phyloP scores from a whole-genome alignment of 345 rosid genomes.

The Psidium guajava region DNA sequence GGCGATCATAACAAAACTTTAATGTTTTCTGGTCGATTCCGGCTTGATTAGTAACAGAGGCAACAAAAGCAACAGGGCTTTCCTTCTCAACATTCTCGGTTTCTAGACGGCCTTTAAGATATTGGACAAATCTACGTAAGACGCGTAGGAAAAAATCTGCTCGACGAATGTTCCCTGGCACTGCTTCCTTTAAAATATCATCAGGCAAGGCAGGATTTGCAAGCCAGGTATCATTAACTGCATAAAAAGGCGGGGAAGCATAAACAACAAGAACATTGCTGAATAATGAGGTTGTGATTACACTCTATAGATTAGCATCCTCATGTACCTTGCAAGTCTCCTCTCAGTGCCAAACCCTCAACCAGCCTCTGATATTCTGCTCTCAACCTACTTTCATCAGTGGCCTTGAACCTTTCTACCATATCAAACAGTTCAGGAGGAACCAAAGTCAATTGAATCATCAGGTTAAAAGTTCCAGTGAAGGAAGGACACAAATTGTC shows the following conservation, averaged over 20 bases:
- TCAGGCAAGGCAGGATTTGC: conserved; percentile 97
- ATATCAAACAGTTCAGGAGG: conserved; percentile 32
- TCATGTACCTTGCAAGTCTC: conserved; percentile 67
- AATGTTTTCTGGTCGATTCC: conserved; percentile 91
- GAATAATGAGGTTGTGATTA: neutral
- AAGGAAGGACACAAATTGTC: neutral
- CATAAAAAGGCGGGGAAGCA: neutral
- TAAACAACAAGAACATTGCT: neutral
- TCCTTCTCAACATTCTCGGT: conserved; percentile 91
- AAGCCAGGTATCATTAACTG: conserved; percentile 85
- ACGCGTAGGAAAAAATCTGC: conserved; percentile 96
- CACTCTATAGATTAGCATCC: neutral
- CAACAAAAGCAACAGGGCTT: conserved; percentile 78
- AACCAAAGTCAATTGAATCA: conserved; percentile 1
- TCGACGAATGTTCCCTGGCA: conserved; percentile 93
- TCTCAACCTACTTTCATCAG: conserved; percentile 86
- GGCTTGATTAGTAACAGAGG: conserved; percentile 60
- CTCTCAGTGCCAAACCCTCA: conserved; percentile 89
- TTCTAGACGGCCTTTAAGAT: conserved; percentile 62
- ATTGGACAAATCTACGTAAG: conserved; percentile 80
- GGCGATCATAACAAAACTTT: conserved; percentile 93
- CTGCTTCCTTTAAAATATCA: conserved; percentile 93
- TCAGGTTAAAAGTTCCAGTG: neutral
- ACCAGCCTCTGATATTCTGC: conserved; percentile 91
- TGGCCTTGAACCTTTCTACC: conserved; percentile 99